Conservation (phyloP, 305 asterid genomes). For the Fraxinus paxiana region DNA sequence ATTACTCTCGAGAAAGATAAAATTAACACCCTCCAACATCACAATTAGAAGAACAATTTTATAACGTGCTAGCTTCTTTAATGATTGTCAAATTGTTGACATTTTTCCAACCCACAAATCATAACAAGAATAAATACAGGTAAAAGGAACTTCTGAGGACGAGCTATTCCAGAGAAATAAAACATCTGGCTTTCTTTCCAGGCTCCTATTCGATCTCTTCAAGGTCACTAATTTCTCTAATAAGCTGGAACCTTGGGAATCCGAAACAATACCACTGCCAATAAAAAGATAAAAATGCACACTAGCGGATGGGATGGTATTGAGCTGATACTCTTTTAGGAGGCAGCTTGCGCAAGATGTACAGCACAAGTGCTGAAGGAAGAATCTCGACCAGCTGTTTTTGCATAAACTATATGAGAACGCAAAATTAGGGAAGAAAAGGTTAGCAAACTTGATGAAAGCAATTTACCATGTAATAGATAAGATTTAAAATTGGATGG, state of each 20-base stretch:
- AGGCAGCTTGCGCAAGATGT: conserved; percentile 83
- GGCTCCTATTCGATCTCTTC: background rate
- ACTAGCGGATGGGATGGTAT: conserved; percentile 74
- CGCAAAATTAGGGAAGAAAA: background rate
- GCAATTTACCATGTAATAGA: conserved; percentile 48
- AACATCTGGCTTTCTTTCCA: background rate
- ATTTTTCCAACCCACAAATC: conserved; percentile 7
- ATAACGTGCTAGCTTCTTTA: background rate
- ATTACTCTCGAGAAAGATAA: background rate
- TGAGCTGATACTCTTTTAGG: conserved; percentile 73
- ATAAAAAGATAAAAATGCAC: background rate
- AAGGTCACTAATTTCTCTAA: background rate
- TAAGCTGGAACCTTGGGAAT: background rate
- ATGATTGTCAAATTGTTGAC: conserved; percentile 6
- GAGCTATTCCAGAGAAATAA: conserved; percentile 8
- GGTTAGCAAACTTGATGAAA: background rate
- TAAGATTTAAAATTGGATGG: conserved; percentile 73
- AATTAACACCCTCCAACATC: background rate
- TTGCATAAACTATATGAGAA: background rate
- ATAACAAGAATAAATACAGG: conserved; percentile 14
- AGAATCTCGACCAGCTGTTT: conserved; percentile 83
- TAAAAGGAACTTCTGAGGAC: conserved; percentile 9
- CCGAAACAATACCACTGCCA: background rate
- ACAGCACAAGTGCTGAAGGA: conserved; percentile 88
- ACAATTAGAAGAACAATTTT: background rate